Percentiles rank a stretch among this genome's conserved stretches.
Evolutionary conservation across 75 land plant species (phyloP).

Genomic region (Cryptomeria japonica): DNA sequence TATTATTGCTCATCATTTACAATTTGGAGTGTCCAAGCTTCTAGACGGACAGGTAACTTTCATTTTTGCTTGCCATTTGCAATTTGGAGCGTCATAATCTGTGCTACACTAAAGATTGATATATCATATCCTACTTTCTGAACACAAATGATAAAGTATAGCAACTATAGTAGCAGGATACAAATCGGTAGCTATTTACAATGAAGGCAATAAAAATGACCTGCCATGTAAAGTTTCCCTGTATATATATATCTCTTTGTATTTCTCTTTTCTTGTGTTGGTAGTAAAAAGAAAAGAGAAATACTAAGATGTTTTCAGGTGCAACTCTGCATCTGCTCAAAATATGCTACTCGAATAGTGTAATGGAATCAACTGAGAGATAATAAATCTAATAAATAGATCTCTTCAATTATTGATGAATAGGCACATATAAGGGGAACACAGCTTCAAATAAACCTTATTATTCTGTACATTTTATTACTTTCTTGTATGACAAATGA

Average conservation of each 20-base stretch:
- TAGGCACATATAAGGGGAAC: too few relatives aligned
- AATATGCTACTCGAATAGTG: neutral
- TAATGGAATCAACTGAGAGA: neutral
- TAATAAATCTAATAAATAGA: neutral
- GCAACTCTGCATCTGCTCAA: neutral
- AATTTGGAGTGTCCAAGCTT: constrained; percentile 85
- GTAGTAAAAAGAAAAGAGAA: neutral
- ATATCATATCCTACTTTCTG: neutral
- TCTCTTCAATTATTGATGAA: neutral
- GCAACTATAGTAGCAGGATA: neutral
- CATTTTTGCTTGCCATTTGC: too few relatives aligned
- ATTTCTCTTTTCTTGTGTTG: too few relatives aligned
- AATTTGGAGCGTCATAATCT: neutral
- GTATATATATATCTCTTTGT: too few relatives aligned
- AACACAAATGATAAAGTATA: neutral
- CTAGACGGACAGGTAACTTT: constrained; percentile 59
- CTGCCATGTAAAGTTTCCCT: neutral
- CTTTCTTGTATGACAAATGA: too few relatives aligned
- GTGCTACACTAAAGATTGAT: neutral
- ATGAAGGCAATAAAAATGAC: neutral
- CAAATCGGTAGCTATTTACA: neutral
- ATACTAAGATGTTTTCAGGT: neutral
- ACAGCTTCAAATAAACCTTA: too few relatives aligned
- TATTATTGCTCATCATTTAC: constrained; percentile 58
- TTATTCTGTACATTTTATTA: too few relatives aligned